phyloP scores from a whole-genome alignment of 345 rosid species.

The Boechera retrofracta region DNA sequence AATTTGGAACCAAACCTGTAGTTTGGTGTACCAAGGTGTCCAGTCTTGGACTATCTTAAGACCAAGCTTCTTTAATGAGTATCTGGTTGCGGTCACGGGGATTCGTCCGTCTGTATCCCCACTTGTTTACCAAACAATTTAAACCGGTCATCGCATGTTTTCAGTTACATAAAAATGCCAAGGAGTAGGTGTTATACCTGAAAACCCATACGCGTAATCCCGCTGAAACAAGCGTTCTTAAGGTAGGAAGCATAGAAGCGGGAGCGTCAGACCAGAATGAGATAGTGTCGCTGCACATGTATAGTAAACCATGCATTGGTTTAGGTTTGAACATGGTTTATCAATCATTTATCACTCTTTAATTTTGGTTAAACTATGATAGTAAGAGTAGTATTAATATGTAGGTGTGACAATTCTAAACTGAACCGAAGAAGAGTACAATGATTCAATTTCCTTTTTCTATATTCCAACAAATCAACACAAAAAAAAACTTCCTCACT shows the following conservation, averaged over 20 bases:
- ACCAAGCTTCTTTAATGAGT: slow-evolving; percentile 70
- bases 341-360: neutral
- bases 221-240: slow-evolving; percentile 67
- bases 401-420: neutral
- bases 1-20: slow-evolving; percentile 52
- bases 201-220: slow-evolving; percentile 83
- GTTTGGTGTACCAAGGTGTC: slow-evolving; percentile 73
- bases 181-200: slow-evolving; percentile 49
- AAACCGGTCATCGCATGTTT: neutral
- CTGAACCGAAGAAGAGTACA: too few species aligned
- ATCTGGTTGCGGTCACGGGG: slow-evolving; percentile 79
- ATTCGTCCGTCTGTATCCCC: slow-evolving; percentile 95
- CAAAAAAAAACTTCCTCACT: neutral
- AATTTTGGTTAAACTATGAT: neutral
- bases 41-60: slow-evolving; percentile 61
- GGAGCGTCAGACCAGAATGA: slow-evolving; percentile 67
- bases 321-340: neutral
- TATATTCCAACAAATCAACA: neutral
- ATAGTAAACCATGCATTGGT: slow-evolving; percentile 4
- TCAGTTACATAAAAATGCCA: neutral
- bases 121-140: slow-evolving; percentile 37
- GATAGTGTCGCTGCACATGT: slow-evolving; percentile 50
- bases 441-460: neutral
- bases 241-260: slow-evolving; percentile 66
- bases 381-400: neutral